Evolutionary conservation across 257 asterid species (phyloP).

Genomic region (Jasminum sambac): DNA sequence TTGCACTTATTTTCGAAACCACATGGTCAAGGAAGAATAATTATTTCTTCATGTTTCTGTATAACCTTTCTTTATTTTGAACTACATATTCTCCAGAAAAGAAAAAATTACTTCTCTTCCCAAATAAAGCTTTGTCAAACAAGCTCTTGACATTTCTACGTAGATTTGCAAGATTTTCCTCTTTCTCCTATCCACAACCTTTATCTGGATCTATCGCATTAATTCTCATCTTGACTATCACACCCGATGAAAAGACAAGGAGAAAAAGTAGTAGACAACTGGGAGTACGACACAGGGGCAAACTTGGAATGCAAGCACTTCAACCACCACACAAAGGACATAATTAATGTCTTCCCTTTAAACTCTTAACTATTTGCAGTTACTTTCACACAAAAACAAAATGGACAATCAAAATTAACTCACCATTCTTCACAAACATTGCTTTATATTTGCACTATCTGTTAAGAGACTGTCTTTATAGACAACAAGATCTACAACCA

Average conservation of each 20-base stretch:
- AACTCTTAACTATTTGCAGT: neutral
- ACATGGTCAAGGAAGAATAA: too few relatives aligned
- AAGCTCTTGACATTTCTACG: too few relatives aligned
- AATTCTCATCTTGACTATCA: neutral
- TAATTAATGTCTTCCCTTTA: neutral
- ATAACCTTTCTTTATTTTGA: too few relatives aligned
- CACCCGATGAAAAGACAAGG: neutral
- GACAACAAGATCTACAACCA: conserved; percentile 15
- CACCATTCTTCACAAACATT: neutral
- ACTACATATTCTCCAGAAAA: too few relatives aligned
- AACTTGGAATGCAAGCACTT: neutral
- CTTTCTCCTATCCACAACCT: neutral
- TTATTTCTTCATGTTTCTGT: too few relatives aligned
- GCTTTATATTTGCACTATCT: neutral
- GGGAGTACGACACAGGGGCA: conserved; percentile 2
- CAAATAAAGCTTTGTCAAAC: too few relatives aligned
- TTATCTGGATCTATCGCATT: neutral
- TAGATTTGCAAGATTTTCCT: neutral
- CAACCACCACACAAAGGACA: neutral
- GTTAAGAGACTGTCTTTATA: neutral
- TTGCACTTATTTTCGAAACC: too few relatives aligned
- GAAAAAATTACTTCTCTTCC: too few relatives aligned
- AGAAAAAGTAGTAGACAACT: neutral
- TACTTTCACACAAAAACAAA: conserved; percentile 23
- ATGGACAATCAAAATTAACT: conserved; percentile 17